Percentiles rank a stretch among this genome's conserved stretches.
These are phyloP conservation scores for Daldinia vernicosa DNA, from an alignment of 495 filamentous ascomycete genomes.

Conservation along the genomic window DNA sequence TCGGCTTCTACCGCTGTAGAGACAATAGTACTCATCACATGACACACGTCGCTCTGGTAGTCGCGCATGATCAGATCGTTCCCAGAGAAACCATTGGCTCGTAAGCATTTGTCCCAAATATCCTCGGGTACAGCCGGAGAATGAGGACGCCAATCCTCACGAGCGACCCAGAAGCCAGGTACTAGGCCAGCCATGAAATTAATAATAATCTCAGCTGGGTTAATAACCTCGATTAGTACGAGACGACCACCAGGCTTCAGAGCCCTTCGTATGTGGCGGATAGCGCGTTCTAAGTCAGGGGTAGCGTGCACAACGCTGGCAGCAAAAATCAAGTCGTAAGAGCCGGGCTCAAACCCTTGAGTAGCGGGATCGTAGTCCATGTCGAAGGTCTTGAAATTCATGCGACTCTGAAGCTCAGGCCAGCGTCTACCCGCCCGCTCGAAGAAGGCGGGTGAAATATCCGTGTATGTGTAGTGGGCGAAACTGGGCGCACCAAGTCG, in stretches of 20 bases:
- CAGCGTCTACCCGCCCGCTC: conserved; percentile 23
- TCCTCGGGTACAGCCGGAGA: conserved; percentile 9
- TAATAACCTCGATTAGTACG: conserved; percentile 53
- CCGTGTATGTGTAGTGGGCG: conserved; percentile 55
- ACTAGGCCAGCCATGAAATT: conserved; percentile 48
- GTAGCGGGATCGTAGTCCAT: conserved; percentile 46
- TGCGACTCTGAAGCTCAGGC: conserved; percentile 12
- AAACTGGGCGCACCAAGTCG: conserved; percentile 26
- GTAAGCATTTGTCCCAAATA: conserved; percentile 12
- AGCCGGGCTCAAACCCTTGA: conserved; percentile 53
- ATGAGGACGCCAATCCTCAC: conserved; percentile 27
- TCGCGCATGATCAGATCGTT: conserved; percentile 11
- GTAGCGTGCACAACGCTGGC: conserved; percentile 57
- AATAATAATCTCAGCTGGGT: conserved; percentile 36
- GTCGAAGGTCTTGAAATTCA: conserved; percentile 53
- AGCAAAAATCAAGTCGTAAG: conserved; percentile 60
- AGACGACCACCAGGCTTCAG: conserved; percentile 61
- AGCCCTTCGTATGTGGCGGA: conserved; percentile 51
- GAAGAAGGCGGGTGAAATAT: conserved; percentile 55
- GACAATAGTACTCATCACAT: conserved; percentile 9
- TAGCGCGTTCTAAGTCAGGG: conserved; percentile 41
- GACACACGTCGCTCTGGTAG: conserved; percentile 7
- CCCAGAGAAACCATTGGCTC: conserved; percentile 13
- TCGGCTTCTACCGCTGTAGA: conserved; percentile 2
- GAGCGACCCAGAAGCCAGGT: conserved; percentile 59